These are phyloP conservation scores for Kazachstania taianensis DNA, from an alignment of 805 yeast species.

Conservation along the genomic window DNA sequence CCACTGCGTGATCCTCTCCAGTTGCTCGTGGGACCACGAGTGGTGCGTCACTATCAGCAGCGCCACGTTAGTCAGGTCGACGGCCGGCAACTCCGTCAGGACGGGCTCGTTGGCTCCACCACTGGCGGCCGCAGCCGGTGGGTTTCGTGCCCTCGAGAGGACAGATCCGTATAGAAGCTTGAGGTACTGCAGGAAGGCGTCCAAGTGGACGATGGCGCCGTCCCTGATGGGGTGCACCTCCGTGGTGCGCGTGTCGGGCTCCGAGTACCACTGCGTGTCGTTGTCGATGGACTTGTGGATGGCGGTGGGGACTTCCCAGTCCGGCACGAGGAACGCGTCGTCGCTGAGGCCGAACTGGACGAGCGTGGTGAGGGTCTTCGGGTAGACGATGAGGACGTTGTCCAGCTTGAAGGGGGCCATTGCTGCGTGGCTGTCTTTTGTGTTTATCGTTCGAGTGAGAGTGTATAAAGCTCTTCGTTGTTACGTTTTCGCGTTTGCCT, in stretches of 20 bases:
- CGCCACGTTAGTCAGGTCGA: slow-evolving; percentile 44
- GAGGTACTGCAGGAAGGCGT: slow-evolving; percentile 56
- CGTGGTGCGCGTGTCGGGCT: slow-evolving; percentile 11
- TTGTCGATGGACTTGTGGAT: slow-evolving; percentile 43
- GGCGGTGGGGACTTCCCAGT: slow-evolving; percentile 62
- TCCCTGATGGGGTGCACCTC: slow-evolving; percentile 53
- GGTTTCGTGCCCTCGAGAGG: slow-evolving; percentile 18
- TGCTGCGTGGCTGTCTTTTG: neutral
- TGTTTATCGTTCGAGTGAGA: no score
- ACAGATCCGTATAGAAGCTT: slow-evolving; percentile 41
- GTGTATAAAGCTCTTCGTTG: no score
- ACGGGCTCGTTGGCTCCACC: neutral
- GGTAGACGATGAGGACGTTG: slow-evolving; percentile 47
- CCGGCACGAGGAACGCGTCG: slow-evolving; percentile 55
- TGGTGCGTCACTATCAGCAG: slow-evolving; percentile 56
- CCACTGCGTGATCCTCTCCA: slow-evolving; percentile 65
- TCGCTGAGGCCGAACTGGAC: slow-evolving; percentile 74
- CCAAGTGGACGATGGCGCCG: slow-evolving; percentile 56
- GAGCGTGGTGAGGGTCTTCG: slow-evolving; percentile 67
- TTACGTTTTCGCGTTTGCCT: no score
- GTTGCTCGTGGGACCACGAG: slow-evolving; percentile 56
- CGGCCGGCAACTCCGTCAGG: slow-evolving; percentile 8
- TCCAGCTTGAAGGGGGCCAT: slow-evolving; percentile 28
- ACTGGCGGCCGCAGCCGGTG: slow-evolving; percentile 16
- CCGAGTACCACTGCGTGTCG: slow-evolving; percentile 25